Base-by-base conservation (phyloP, 1,284 basidiomycete species). In the Moesziomyces parantarcticus region DNA sequence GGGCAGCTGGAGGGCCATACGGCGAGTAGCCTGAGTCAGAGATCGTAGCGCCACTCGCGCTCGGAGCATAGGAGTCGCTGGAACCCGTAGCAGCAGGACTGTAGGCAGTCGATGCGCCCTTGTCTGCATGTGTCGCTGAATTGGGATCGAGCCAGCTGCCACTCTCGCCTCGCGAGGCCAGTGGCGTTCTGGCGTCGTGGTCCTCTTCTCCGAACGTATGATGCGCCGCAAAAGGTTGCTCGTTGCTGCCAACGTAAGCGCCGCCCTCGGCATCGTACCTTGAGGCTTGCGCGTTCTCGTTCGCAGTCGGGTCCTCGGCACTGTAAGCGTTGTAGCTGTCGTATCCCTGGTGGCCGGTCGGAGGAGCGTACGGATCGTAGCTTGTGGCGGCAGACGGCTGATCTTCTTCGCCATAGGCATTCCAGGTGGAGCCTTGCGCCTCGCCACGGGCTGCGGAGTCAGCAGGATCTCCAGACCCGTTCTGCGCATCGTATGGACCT, bases 141-240 rank as follows among this genome's bases (percentile, higher is more conserved):
- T 39, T 47, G 3, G 25, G 42, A 6, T 50, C 50, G 39, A 67
- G 55, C 65, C 65, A 67, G 54, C 54, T 44, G 22, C 47, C 58
- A 11, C 54, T 34, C 47, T 61, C 50, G 36, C 51, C 45, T 39
- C 49, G 58, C 45, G 54, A 56, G 14, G 59, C 65, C 21, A 62
- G 39, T 3, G 59, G 65, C 34, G 65, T 68, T 26, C 48, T 58
- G 1, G 65, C 65, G 6, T 68, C 55, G 21, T 51, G 7, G 25
- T 61, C 58, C 14, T 67, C 65, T 39, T 61, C 58, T 32, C 39
- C 53, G 2, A 32, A 16, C 10, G 40, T 50, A 23, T 43, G 44
- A 11, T 29, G 50, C 39, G 11, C 16, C 25, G 22, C 29, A 5
- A 21, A 34, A 21, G 26, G 7, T 6, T 41, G 50, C 36, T 23